Base-by-base conservation (phyloP, 2,329 filamentous ascomycete genomes). In the Waltergamsia citrina region DNA sequence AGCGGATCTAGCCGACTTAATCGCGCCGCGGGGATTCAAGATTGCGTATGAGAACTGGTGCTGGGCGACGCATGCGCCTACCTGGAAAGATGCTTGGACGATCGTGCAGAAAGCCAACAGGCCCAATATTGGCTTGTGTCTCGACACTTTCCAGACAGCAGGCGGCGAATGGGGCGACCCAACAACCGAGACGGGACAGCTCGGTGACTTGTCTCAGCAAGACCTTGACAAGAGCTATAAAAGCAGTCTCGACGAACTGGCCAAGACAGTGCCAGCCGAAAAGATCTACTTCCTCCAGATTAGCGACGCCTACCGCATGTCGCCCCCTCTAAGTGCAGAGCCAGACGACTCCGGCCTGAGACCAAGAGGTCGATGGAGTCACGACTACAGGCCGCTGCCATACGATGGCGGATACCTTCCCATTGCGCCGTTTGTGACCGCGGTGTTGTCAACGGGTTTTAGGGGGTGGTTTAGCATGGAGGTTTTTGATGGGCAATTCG, bases 41-140 rank as follows among this genome's bases (percentile, higher is more conserved):
- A 58, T 88, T 14, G 81, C 81, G 0, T 88, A 87, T 44, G 82
- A 88, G 56, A 86, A 87, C 49, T 87, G 81, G 81, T 85, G 81
- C 55, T 88, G 82, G 83, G 77, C 77, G 0, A 84, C 81, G 0
- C 71, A 76, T 32, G 78, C 81, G 0, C 71, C 78, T 0, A 65
- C 59, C 1, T 90, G 82, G 83, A 71, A 69, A 41, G 67, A 78
- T 32, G 77, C 78, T 1, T 87, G 80, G 79, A 59, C 71, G 3
- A 78, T 87, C 10, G 78, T 85, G n/a, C n/a, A n/a, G n/a, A n/a
- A n/a, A n/a, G n/a, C n/a, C n/a, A n/a, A n/a, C 22, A 24, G 22
- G 22, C 22, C 22, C 0, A 87, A 88, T 40, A 62, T 86, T 9
- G 82, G 83, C 0, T 59, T 88, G 0, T 88, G 82, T 43, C 67